Evolutionary conservation across 257 asterid species (phyloP).

Genomic region (Anisodus tanguticus): DNA sequence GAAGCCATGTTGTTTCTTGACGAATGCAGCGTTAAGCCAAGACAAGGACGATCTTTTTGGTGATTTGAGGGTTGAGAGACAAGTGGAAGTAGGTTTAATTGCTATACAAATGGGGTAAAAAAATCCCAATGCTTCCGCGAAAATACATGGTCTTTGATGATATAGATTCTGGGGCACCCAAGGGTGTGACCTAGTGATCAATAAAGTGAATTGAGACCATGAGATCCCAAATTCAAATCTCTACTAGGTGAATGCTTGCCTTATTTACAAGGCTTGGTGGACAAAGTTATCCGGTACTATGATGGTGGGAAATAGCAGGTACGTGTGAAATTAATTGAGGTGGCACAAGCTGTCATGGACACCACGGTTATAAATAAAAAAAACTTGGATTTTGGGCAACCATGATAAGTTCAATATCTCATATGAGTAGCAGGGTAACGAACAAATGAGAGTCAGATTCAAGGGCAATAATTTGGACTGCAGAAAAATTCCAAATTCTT

Average conservation of each 20-base stretch:
- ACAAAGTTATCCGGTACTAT: too few relatives aligned
- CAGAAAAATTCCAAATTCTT: not conserved
- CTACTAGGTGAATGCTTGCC: too few relatives aligned
- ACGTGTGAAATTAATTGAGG: not conserved
- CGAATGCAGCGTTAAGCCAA: constrained; percentile 49
- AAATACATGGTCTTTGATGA: constrained; percentile 64
- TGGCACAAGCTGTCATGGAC: not conserved
- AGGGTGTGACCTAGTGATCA: too few relatives aligned
- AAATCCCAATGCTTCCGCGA: constrained; percentile 56
- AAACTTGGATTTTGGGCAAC: constrained; percentile 43
- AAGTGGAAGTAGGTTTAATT: constrained; percentile 53
- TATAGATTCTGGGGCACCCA: constrained; percentile 52
- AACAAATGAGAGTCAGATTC: not conserved
- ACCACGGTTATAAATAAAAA: not conserved
- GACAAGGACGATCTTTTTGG: constrained; percentile 50
- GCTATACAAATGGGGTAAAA: constrained; percentile 77
- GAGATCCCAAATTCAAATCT: not conserved
- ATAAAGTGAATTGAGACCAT: not conserved
- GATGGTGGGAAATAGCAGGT: not conserved
- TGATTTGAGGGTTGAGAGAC: constrained; percentile 63
- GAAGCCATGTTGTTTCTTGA: constrained; percentile 79
- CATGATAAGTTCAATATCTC: constrained; percentile 57
- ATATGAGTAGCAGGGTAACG: not conserved
- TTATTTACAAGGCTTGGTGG: too few relatives aligned
- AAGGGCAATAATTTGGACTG: not conserved